These are phyloP conservation scores for Balansia obtecta DNA, from an alignment of 2,329 filamentous ascomycete genomes.

Conservation along the genomic window DNA sequence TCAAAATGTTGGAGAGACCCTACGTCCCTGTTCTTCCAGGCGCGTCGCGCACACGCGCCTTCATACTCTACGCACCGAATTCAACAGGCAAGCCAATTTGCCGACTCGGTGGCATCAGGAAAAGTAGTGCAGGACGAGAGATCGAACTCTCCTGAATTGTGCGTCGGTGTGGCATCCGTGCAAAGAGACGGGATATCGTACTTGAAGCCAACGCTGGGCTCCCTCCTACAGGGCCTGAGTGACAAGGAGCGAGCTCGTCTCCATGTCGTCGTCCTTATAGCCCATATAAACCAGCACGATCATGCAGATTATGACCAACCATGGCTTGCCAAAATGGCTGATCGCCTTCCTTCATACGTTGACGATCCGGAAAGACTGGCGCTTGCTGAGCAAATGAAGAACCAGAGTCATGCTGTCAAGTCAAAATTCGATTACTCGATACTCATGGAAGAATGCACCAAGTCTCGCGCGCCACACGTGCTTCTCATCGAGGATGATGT, in stretches of 20 bases:
- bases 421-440: slow-evolving; percentile 8
- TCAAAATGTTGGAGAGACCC: slow-evolving; percentile 7
- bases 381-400: slow-evolving; percentile 3
- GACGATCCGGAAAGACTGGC: slow-evolving; percentile 3
- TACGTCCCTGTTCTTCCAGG: slow-evolving; percentile 6
- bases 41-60: slow-evolving; percentile 1
- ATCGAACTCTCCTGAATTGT: slow-evolving; percentile 2
- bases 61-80: slow-evolving; percentile 6
- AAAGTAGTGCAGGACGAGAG: background rate
- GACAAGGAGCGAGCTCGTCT: slow-evolving; percentile 3
- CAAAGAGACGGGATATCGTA: slow-evolving; percentile 5
- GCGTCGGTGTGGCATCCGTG: slow-evolving; percentile 6
- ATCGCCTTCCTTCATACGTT: slow-evolving; percentile 4
- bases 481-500: slow-evolving; percentile 8
- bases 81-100: slow-evolving; percentile 2
- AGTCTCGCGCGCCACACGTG: slow-evolving; percentile 3
- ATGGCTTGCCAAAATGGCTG: slow-evolving; percentile 5
- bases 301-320: slow-evolving; percentile 5
- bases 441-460: slow-evolving; percentile 7
- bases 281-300: slow-evolving; percentile 4
- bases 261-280: slow-evolving; percentile 5
- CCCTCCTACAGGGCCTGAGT: slow-evolving; percentile 5
- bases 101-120: background rate
- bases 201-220: slow-evolving; percentile 6
- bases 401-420: slow-evolving; percentile 3